phyloP scores from a whole-genome alignment of 495 filamentous ascomycete species.

The Penicillium tannophilum region DNA sequence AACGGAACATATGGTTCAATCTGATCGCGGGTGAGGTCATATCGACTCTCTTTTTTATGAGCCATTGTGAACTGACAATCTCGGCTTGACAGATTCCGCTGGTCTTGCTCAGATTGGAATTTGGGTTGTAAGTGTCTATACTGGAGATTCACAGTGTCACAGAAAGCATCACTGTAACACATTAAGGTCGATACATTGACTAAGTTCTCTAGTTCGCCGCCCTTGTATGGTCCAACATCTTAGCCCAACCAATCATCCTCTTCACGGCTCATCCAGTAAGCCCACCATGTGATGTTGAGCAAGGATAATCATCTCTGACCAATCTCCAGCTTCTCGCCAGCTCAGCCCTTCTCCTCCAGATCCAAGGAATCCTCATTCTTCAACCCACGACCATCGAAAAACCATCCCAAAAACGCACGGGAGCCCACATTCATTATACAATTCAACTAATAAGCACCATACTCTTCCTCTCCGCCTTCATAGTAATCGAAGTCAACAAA shows the following conservation, averaged over 20 bases:
- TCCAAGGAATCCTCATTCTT: constrained; percentile 80
- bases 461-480: constrained; percentile 64
- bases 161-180: neutral
- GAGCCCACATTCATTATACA: constrained; percentile 67
- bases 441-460: constrained; percentile 66
- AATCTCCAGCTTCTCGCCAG: constrained; percentile 65
- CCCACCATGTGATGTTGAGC: neutral
- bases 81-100: constrained; percentile 58
- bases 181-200: neutral
- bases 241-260: constrained; percentile 65
- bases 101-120: constrained; percentile 67
- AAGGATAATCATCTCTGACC: neutral
- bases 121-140: constrained; percentile 55
- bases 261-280: constrained; percentile 83
- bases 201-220: constrained; percentile 56
- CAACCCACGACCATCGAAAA: constrained; percentile 75
- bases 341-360: constrained; percentile 68
- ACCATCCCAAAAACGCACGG: constrained; percentile 67
- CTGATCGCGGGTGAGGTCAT: constrained; percentile 66
- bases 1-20: neutral
- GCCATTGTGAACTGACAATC: neutral
- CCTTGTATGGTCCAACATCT: constrained; percentile 73
- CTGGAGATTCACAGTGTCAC: neutral
- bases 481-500: constrained; percentile 86
- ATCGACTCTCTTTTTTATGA: neutral